phyloP scores from a whole-genome alignment of 2,329 filamentous ascomycete genomes.

The Waltergamsia citrina region DNA sequence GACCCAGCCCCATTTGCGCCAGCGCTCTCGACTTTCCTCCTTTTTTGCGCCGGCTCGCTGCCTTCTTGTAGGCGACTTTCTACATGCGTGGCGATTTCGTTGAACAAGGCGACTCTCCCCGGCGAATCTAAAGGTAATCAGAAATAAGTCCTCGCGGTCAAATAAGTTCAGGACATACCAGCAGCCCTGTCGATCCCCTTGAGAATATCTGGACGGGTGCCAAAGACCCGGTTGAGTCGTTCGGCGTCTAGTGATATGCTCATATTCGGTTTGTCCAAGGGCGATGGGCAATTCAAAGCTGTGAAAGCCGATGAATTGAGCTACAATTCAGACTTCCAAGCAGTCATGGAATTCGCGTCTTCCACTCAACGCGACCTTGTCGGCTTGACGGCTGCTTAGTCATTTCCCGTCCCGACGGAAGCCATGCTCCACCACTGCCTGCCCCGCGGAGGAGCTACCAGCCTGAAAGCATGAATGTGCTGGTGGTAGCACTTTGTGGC shows the following conservation, averaged over 20 bases:
- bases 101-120: slow-evolving; percentile 41
- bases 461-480: too few relatives aligned
- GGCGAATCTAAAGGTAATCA: slow-evolving; percentile 35
- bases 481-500: too few relatives aligned
- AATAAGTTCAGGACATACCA: slow-evolving; percentile 25
- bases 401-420: neutral
- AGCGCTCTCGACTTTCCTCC: slow-evolving; percentile 37
- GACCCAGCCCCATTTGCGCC: slow-evolving; percentile 13
- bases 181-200: slow-evolving; percentile 42
- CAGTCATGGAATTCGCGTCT: neutral
- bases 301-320: too few relatives aligned
- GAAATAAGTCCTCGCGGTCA: neutral
- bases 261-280: too few relatives aligned
- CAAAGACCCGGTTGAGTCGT: slow-evolving; percentile 41
- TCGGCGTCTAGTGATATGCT: slow-evolving; percentile 35
- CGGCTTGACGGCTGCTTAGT: neutral
- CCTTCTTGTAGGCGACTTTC: slow-evolving; percentile 30
- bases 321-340: neutral
- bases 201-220: slow-evolving; percentile 46
- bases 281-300: too few relatives aligned
- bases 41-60: slow-evolving; percentile 40
- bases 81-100: slow-evolving; percentile 43
- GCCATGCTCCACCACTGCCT: too few relatives aligned
- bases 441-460: too few relatives aligned
- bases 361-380: neutral